A percentile compares a stretch with the other conserved stretches of the same genome.
Conservation (phyloP, 2,329 filamentous ascomycete species). For the Didymella exigua region DNA sequence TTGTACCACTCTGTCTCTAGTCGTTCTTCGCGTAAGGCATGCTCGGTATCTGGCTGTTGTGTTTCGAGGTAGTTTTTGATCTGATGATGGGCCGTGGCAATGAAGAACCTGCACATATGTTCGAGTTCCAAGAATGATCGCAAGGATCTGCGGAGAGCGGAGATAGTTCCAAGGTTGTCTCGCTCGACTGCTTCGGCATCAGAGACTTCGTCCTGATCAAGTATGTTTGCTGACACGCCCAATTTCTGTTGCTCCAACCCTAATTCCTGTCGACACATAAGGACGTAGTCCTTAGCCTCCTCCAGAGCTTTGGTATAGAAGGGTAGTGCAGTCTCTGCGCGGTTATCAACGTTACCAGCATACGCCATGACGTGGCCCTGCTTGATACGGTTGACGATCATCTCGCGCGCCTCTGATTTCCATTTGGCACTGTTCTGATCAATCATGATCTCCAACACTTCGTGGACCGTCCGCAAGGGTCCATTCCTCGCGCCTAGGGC, state of each 20-base stretch:
- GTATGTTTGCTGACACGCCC: constrained; percentile 17
- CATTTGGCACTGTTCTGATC: constrained; percentile 76
- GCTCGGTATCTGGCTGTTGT: constrained; percentile 69
- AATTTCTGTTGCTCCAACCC: constrained; percentile 54
- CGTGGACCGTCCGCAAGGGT: constrained; percentile 78
- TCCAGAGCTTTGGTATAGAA: constrained; percentile 66
- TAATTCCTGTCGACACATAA: constrained; percentile 69
- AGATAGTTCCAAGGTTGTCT: constrained; percentile 55
- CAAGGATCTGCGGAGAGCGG: constrained; percentile 68
- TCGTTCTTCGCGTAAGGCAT: constrained; percentile 69
- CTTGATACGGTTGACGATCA: constrained; percentile 67
- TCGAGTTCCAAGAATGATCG: constrained; percentile 77
- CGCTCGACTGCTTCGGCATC: constrained; percentile 47
- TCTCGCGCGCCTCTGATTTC: constrained; percentile 69
- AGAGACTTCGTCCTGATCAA: constrained; percentile 44
- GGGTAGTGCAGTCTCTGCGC: constrained; percentile 68
- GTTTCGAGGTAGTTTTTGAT: constrained; percentile 71
- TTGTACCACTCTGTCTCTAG: constrained; percentile 77
- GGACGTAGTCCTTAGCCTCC: constrained; percentile 58
- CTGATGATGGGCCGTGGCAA: constrained; percentile 81
- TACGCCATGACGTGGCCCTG: constrained; percentile 82
- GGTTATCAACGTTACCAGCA: constrained; percentile 59
- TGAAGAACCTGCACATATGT: constrained; percentile 84
- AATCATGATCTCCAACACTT: constrained; percentile 91
- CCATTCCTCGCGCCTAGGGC: constrained; percentile 66